phyloP scores from a whole-genome alignment of 176 grass and related monocot genomes.

The Cenchrus fungigraminus region DNA sequence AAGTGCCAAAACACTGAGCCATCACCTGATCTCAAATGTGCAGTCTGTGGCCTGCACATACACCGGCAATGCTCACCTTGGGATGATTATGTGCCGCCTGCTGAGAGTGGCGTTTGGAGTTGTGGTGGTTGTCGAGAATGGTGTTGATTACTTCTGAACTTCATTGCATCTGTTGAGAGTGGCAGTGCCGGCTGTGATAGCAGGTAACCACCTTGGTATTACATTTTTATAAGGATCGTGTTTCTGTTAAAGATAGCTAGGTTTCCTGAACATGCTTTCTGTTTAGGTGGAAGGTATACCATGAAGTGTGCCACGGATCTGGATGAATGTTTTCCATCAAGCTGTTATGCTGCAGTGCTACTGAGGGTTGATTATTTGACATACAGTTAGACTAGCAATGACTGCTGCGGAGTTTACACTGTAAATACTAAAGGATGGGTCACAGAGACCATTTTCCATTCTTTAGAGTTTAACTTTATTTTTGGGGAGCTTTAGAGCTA shows the following conservation, averaged over 20 bases:
- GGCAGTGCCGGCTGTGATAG: background rate
- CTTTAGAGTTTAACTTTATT: constrained; percentile 22
- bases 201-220: constrained; percentile 35
- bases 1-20: constrained; percentile 58
- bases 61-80: constrained; percentile 72
- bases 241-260: background rate
- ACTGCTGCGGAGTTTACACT: constrained; percentile 26
- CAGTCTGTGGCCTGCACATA: constrained; percentile 52
- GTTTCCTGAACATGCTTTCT: constrained; percentile 21
- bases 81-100: constrained; percentile 44
- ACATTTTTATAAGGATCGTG: background rate
- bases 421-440: constrained; percentile 53
- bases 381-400: constrained; percentile 35
- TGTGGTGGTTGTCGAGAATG: constrained; percentile 65
- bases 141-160: constrained; percentile 37
- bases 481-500: constrained; percentile 42
- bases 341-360: constrained; percentile 7
- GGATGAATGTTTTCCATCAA: background rate
- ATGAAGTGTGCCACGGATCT: constrained; percentile 18
- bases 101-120: constrained; percentile 47
- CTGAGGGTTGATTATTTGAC: constrained; percentile 31
- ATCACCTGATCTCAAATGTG: constrained; percentile 53
- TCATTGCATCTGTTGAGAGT: constrained; percentile 19
- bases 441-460: constrained; percentile 33
- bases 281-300: constrained; percentile 29